These are phyloP conservation scores for Zopfia rhizophila DNA, from an alignment of 2,329 filamentous ascomycete genomes.

Conservation along the genomic window DNA sequence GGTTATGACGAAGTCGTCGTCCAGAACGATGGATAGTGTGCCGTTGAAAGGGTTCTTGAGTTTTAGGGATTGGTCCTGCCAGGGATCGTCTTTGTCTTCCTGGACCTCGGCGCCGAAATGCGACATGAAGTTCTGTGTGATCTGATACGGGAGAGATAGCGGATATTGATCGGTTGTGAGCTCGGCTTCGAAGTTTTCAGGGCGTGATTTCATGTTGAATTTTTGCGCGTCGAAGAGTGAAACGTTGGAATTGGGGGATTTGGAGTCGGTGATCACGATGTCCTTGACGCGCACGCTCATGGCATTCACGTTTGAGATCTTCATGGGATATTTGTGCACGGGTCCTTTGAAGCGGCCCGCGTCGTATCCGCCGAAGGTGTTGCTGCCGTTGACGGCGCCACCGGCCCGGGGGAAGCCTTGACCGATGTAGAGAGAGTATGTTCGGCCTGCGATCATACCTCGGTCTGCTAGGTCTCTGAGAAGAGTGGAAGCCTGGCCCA, in stretches of 20 bases:
- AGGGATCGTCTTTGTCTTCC: slow-evolving; percentile 46
- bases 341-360: slow-evolving; percentile 53
- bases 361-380: slow-evolving; percentile 58
- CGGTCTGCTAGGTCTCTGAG: slow-evolving; percentile 48
- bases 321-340: slow-evolving; percentile 47
- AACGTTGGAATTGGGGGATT: slow-evolving; percentile 38
- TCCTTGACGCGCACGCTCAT: slow-evolving; percentile 54
- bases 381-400: slow-evolving; percentile 55
- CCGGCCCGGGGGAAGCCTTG: slow-evolving; percentile 54
- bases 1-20: slow-evolving; percentile 53
- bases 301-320: slow-evolving; percentile 40
- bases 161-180: slow-evolving; percentile 57
- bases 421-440: slow-evolving; percentile 57
- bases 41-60: slow-evolving; percentile 51
- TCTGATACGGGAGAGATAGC: slow-evolving; percentile 52
- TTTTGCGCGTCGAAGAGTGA: slow-evolving; percentile 46
- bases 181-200: slow-evolving; percentile 51
- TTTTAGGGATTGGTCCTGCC: slow-evolving; percentile 50
- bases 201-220: slow-evolving; percentile 44
- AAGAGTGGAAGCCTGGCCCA: slow-evolving; percentile 54
- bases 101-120: slow-evolving; percentile 41
- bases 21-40: slow-evolving; percentile 53
- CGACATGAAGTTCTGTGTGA: slow-evolving; percentile 54
- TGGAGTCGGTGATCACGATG: slow-evolving; percentile 48
- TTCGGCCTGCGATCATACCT: slow-evolving; percentile 51